Conservation (phyloP, 2,329 filamentous ascomycete species). For the Huntiella omanensis region DNA sequence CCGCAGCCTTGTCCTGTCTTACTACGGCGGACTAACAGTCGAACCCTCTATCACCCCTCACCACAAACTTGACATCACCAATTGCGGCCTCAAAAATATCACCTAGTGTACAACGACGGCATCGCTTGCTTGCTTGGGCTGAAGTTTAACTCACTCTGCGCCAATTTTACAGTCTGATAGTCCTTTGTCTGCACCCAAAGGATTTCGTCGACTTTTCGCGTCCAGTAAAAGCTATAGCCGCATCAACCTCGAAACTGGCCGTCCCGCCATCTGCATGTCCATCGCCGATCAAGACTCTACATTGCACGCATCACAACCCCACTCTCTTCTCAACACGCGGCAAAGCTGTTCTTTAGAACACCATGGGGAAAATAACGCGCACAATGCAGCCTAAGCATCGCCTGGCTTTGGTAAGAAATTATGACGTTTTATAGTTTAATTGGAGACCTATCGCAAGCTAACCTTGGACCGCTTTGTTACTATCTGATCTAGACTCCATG, state of each 20-base stretch:
- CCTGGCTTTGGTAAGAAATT: slow-evolving; percentile 41
- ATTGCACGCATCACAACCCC: too few relatives aligned
- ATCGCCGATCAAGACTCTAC: too few relatives aligned
- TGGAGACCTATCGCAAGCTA: neutral
- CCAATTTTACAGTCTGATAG: neutral
- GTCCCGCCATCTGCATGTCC: neutral
- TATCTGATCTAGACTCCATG: slow-evolving; percentile 52
- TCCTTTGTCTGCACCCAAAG: neutral
- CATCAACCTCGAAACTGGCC: neutral
- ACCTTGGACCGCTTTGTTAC: neutral
- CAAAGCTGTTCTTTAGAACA: slow-evolving; percentile 17
- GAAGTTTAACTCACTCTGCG: too few relatives aligned
- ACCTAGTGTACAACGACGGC: too few relatives aligned
- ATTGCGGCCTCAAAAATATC: neutral
- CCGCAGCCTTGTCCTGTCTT: slow-evolving; percentile 11
- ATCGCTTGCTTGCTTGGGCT: too few relatives aligned
- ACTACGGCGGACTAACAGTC: neutral
- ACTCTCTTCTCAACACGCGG: neutral
- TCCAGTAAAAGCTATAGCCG: neutral
- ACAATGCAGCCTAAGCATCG: slow-evolving; percentile 46
- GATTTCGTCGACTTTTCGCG: neutral
- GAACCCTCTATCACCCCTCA: slow-evolving; percentile 9
- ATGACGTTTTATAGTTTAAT: neutral
- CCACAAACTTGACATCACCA: slow-evolving; percentile 4
- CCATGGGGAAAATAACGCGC: slow-evolving; percentile 54